Base-by-base conservation (phyloP, 1,284 basidiomycete species). In the Cryptococcus wingfieldii region DNA sequence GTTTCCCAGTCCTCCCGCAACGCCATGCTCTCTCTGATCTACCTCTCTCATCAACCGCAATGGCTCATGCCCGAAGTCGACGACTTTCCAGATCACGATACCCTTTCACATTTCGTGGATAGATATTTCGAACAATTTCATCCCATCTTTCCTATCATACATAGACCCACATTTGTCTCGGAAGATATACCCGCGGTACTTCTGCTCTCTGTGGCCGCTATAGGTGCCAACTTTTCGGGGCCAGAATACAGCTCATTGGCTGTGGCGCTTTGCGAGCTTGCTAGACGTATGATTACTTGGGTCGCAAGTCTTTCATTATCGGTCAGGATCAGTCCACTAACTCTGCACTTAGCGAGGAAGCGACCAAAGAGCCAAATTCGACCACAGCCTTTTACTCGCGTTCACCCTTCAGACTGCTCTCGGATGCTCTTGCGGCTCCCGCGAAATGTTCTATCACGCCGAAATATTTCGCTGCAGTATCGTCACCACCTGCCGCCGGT, bases 91-190 rank as follows among this genome's bases (percentile, higher is more conserved):
- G 59, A 66, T 46, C 55, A 62, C 16, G 66, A 66, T 34, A 66
- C 67, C 5, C 50, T 71, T 34, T 65, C 62, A 27, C 65, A 66
- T 47, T 71, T 69, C 50, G 60, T 71, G 42, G 63, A 71, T 45
- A 59, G 71, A 5, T 74, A 74, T 53, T 72, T 74, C 47, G 66
- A 68, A 42, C 63, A 69, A 27, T 74, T 72, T 41, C 72, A 74
- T 52, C 67, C 69, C 0, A 58, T 66, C 2, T 69, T 70, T 38
- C 70, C 72, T 1, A 60, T 74, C 43, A 50, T 74, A 23, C 70
- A 72, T 50, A 64, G 62, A 25, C 62, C 72, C 5, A 66, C 64
- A 10, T 68, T 70, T 39, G 53, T 55, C 8, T 48, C 50, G 16
- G 53, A 60, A 13, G 63, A 65, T 43, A 63, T 64, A 7, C 65